Evolutionary conservation across 306 rosid species (phyloP), one percentile per base, ranked within the genome.

Genomic region (Acacia melanoxylon): DNA sequence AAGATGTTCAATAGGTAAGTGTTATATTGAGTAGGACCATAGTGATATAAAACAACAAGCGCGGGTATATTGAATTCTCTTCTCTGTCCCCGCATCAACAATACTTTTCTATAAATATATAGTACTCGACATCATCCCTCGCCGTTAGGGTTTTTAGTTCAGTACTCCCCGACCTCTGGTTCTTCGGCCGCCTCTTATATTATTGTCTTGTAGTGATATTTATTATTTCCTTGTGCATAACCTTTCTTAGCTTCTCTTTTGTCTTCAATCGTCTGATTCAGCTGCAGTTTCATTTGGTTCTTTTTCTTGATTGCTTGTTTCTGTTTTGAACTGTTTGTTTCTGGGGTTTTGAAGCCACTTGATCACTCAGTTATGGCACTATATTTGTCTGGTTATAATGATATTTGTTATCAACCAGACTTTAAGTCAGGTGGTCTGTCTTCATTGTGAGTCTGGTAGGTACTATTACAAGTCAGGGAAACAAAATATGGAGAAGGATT

Each of bases 391-490:
- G 41, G 41, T 37, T 37, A 37, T 5, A 37, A 5, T 37, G 41
- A 37, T 37, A 37, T 37, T 37, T 37, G 8, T 37, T 6, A 37
- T 14, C 19, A 72, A n/a, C 83, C 86, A 83, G 85, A 81, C 79
- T 63, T 87, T 2, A 31, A 52, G 80, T 75, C 84, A 78, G 71
- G 87, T 74, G 37, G 42, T 59, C 84, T 68, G 31, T 68, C 33
- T 0, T 40, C 9, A 40, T 66, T 59, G 45, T 0, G 51, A 52
- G 2, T 70, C 71, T 46, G 78, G 84, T 75, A 82, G 82, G 44
- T 45, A 76, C 71, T 44, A 72, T 87, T 77, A 83, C 77, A 71
- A 78, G 80, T 81, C 86, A 83, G 81, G 90, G 45, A 87, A 65
- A 85, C 68, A 1, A 84, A 81, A 78, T 61, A 49, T 14, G 14